Percentiles rank a stretch among this genome's conserved stretches.
These are phyloP conservation scores for Aspergillus uvarum DNA, from an alignment of 2,329 filamentous ascomycete species.

Conservation along the genomic window DNA sequence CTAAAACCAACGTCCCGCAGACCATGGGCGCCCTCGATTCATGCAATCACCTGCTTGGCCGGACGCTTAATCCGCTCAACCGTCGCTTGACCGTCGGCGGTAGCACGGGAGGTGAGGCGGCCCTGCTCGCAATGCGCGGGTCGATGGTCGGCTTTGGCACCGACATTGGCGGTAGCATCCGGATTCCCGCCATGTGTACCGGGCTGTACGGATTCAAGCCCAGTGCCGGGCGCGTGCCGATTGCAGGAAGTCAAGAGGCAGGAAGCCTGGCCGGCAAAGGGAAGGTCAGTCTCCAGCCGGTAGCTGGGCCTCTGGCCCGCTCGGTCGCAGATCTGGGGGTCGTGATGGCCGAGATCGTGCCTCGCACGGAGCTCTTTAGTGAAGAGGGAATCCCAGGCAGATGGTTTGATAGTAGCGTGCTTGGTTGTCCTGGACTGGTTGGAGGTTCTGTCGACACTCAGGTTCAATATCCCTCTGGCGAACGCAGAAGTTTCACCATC, in stretches of 20 bases:
- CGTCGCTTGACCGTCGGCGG: conserved; percentile 62
- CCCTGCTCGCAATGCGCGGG: conserved; percentile 59
- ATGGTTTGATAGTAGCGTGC: conserved; percentile 29
- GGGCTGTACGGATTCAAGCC: conserved; percentile 55
- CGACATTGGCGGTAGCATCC: conserved; percentile 55
- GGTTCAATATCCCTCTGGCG: conserved; percentile 18
- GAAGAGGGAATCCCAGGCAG: conserved; percentile 45
- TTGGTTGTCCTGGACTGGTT: background rate
- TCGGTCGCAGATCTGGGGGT: conserved; percentile 43
- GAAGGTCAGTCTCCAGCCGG: conserved; percentile 53
- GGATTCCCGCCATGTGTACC: conserved; percentile 52
- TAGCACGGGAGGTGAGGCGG: conserved; percentile 65
- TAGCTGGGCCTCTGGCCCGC: conserved; percentile 44
- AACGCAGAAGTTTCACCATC: conserved; percentile 37
- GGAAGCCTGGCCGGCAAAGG: conserved; percentile 49
- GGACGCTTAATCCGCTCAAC: conserved; percentile 64
- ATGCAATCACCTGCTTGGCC: conserved; percentile 62
- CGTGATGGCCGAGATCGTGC: conserved; percentile 54
- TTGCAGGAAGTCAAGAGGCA: conserved; percentile 50
- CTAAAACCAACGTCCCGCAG: conserved; percentile 69
- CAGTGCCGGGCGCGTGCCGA: conserved; percentile 49
- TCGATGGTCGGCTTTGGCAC: conserved; percentile 62
- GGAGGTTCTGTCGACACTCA: conserved; percentile 14
- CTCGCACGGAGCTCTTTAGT: conserved; percentile 54
- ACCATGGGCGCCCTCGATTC: conserved; percentile 57